Evolutionary conservation across 495 filamentous ascomycete genomes (phyloP), one percentile per base, ranked within the genome.

Genomic region (Trichoderma erinaceum): DNA sequence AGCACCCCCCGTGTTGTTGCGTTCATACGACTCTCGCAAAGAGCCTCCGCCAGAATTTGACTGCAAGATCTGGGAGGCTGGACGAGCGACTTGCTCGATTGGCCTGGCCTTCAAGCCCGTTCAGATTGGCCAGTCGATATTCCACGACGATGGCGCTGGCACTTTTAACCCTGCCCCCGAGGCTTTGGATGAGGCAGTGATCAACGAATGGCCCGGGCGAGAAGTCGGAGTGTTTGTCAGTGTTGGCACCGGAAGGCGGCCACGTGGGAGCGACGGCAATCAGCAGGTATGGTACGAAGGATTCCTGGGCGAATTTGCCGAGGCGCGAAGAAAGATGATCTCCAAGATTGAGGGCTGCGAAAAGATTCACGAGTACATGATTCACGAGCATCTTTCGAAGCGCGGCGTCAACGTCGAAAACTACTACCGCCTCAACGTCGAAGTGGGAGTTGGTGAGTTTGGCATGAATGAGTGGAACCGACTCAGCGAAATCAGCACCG

Each of bases 381-480:
- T 90, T 63, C 78, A 78, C 44, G 90, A 93, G 27, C 85, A 90
- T 66, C 83, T 98, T 25, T 81, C 86, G 15, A 89, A 90, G 75
- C 87, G 91, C 38, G 86, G 89, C 25, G 91, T 97, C 65, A 90
- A 88, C 70, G 85, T 88, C 63, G 93, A 97, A 67, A 93, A 97
- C 76, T 99, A 99, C 83, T 96, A 92, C 77, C 90, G 95, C n/a
- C 83, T 97, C 32, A 99, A 99, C 69, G 95, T 97, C 29, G 94
- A 98, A 73, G 90, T 97, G 6, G 96, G 95, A 0, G 96, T 99
- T 27, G 95, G 95, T 52, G 96, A 99, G 73, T 97, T 97, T 75
- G 94, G 91, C 64, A 97, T 99, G 92, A 98, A 98, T 75, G 95
- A 98, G 74, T 99, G 95, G 94, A 87, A 92, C 74, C 87, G 95